phyloP scores from a whole-genome alignment of 2,329 filamentous ascomycete genomes.

The Knufia petricola region DNA sequence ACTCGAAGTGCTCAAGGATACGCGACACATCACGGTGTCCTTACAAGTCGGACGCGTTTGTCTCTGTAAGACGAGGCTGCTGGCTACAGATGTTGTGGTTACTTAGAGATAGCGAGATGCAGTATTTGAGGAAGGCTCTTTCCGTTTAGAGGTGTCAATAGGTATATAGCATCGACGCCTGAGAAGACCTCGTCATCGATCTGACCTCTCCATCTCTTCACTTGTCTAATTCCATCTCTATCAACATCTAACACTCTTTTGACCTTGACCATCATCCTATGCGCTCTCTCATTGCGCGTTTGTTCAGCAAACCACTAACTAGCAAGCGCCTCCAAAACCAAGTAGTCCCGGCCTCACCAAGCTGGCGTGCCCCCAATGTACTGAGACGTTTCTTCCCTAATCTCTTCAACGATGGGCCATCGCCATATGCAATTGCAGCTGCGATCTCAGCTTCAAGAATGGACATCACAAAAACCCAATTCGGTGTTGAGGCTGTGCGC shows the following conservation, averaged over 20 bases:
- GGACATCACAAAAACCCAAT: conserved; percentile 19
- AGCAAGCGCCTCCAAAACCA: background rate
- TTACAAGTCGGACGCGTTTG: no score
- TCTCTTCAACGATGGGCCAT: background rate
- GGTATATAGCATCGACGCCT: no score
- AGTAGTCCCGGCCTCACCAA: background rate
- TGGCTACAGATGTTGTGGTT: no score
- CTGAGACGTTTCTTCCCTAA: conserved; percentile 6
- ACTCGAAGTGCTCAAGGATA: background rate
- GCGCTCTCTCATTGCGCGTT: conserved; percentile 4
- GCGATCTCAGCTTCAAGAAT: conserved; percentile 14
- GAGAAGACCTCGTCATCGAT: conserved; percentile 9
- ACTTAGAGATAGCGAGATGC: no score
- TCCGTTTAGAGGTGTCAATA: no score
- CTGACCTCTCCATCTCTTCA: background rate
- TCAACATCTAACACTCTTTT: background rate
- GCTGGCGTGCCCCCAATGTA: conserved; percentile 1
- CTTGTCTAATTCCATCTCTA: background rate
- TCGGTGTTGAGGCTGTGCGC: conserved; percentile 24
- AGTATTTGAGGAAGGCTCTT: no score
- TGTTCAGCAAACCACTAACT: conserved; percentile 2
- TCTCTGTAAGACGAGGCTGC: no score
- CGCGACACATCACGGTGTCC: background rate
- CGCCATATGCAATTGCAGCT: background rate
- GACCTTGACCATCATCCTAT: conserved; percentile 3